Evolutionary conservation across 1,284 basidiomycete species (phyloP), one percentile per base, ranked within the genome.

Genomic region (Testicularia cyperi): DNA sequence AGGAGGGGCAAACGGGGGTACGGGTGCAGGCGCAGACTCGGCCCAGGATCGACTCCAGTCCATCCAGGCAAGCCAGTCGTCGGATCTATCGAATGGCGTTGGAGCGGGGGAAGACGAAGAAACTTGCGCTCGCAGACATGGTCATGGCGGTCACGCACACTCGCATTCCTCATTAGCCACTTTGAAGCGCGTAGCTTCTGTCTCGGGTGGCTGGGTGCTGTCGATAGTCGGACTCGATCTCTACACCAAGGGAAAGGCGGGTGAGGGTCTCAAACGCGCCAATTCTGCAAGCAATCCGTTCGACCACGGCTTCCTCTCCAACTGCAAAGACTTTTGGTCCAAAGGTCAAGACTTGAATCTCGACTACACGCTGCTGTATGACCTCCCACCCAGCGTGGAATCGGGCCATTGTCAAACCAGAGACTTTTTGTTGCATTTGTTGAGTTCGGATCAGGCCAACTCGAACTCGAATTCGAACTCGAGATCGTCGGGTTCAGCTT

Each of bases 291-390:
- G 82, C 39, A 98, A 99, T 78, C 95, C 95, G 28, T 99, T 98
- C 78, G 90, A 96, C 78, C 72, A 88, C 19, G 94, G 94, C 2
- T 38, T 88, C 12, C 75, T 86, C 13, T 81, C 83, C 65, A 99
- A 99, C 77, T 98, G 95, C 78, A 43, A 56, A 32, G 94, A 98
- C 78, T 98, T 99, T 76, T 98, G 94, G 94, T 85, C 85, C 33
- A 83, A 83, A 39, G 90, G 91, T 16, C 80, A 82, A 49, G 87
- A 90, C 77, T 79, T 95, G 5, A 89, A 88, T 1, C 85, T 98
- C 20, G 87, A 94, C 77, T 99, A 97, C 78, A 86, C 87, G 33
- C 80, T 82, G 56, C 75, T 98, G 72, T 96, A 92, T 77, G 92
- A 95, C 73, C 83, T 98, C 1, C 72, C 74, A 3, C 36, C 43